Evolutionary conservation across 306 rosid species (phyloP).

Genomic region (Castanospermum australe): DNA sequence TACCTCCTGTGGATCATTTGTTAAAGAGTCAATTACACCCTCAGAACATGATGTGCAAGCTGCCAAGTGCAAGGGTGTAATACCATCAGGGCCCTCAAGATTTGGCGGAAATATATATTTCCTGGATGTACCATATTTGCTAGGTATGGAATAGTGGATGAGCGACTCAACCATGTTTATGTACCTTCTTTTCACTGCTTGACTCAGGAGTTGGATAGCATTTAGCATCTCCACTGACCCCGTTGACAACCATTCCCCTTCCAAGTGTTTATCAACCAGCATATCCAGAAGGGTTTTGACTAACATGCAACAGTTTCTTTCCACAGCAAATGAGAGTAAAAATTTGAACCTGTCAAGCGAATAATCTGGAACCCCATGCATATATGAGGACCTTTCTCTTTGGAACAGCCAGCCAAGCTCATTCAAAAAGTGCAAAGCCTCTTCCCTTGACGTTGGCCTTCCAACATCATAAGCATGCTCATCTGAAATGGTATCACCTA

Average conservation of each 20-base stretch:
- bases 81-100: slow-evolving; percentile 71
- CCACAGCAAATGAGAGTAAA: slow-evolving; percentile 72
- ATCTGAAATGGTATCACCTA: slow-evolving; percentile 52
- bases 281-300: slow-evolving; percentile 73
- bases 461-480: slow-evolving; percentile 44
- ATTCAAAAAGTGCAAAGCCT: slow-evolving; percentile 70
- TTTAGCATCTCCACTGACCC: slow-evolving; percentile 63
- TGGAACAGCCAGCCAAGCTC: slow-evolving; percentile 97
- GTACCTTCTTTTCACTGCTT: slow-evolving; percentile 80
- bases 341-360: slow-evolving; percentile 71
- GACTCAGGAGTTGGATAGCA: slow-evolving; percentile 71
- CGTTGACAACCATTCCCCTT: slow-evolving; percentile 50
- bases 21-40: slow-evolving; percentile 68
- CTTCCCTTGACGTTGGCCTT: slow-evolving; percentile 69
- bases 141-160: slow-evolving; percentile 48
- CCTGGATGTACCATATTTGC: slow-evolving; percentile 35
- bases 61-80: slow-evolving; percentile 93
- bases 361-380: slow-evolving; percentile 47
- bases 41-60: slow-evolving; percentile 69
- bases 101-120: slow-evolving; percentile 75
- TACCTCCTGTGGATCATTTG: slow-evolving; percentile 90
- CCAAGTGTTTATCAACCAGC: slow-evolving; percentile 50
- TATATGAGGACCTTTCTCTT: slow-evolving; percentile 46
- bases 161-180: slow-evolving; percentile 75
- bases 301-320: slow-evolving; percentile 68